Evolutionary conservation across 1,139 yeast species (phyloP), one percentile per base, ranked within the genome.

Genomic region (Casaregolazyma suthepensis): DNA sequence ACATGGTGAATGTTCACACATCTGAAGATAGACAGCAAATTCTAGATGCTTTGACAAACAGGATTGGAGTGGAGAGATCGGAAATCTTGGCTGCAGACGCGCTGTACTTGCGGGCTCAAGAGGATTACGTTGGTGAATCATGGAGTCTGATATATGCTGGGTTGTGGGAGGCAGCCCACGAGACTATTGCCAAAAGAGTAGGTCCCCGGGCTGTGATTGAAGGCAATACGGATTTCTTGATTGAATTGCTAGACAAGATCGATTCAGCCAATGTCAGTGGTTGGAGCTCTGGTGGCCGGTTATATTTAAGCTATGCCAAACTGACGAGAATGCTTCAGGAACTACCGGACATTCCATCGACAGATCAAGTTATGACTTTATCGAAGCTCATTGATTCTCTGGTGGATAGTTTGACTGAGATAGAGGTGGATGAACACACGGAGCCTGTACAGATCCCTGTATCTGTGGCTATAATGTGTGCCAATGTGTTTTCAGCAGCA

Each of bases 191-290:
- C 2, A 63, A 71, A 2, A 67, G 75, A 15, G 84, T 90, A 43
- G 97, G 93, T 0, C 97, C 98, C 10, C 63, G 68, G 46, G 76
- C 82, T 26, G 77, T 84, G 31, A 77, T 87, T 29, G 72, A 75
- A 7, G 65, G 70, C 4, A 62, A 67, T 3, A 63, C 78, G 7
- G 67, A 64, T 2, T 63, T 68, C 15, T 69, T 88, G 13, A 62
- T 68, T 13, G 66, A 63, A 0, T 62, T 87, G 5, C 65, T 85
- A 43, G 53, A 66, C 1, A 59, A 70, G 59, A 79, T 86, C 22
- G 45, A 52, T 5, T 46, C 52, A 50, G 62, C 72, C 15, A 67
- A 71, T 2, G 73, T 81, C 15, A 67, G 52, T 15, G 74, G 73
- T 22, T 88, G 94, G 93, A 68, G 69, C n/a, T 66, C 69, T 7